Conservation (phyloP, 2,329 filamentous ascomycete genomes). For the Dothideomycetidae sp. region DNA sequence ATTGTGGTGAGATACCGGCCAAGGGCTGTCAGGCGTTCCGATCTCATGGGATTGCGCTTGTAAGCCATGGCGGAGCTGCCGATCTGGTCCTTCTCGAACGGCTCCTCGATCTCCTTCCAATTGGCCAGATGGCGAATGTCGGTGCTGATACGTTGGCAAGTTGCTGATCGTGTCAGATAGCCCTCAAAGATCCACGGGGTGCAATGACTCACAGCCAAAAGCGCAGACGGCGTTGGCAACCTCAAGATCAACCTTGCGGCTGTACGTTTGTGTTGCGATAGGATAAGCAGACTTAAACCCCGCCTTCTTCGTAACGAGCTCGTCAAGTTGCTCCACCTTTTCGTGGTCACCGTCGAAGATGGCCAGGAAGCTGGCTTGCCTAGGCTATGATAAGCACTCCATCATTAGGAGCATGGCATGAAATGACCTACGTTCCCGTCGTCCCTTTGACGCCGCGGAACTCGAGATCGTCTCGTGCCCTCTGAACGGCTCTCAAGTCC, state of each 20-base stretch:
- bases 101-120: conserved; percentile 76
- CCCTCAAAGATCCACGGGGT: too few relatives aligned
- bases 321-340: conserved; percentile 48
- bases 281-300: conserved; percentile 47
- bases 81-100: conserved; percentile 67
- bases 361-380: conserved; percentile 63
- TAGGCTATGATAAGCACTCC: conserved; percentile 43
- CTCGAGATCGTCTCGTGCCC: conserved; percentile 50
- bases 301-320: conserved; percentile 51
- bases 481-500: conserved; percentile 60
- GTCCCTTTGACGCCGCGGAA: conserved; percentile 65
- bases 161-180: too few relatives aligned
- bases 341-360: conserved; percentile 48
- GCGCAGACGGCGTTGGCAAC: conserved; percentile 69
- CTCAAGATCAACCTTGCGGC: conserved; percentile 67
- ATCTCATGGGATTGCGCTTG: conserved; percentile 48
- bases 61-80: conserved; percentile 54
- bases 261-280: conserved; percentile 61
- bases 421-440: neutral
- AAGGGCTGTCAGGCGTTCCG: conserved; percentile 46
- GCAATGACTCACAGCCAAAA: conserved; percentile 39
- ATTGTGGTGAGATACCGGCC: conserved; percentile 38
- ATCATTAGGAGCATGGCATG: neutral
- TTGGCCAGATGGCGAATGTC: conserved; percentile 62
- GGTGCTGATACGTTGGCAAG: conserved; percentile 57